Base-by-base conservation (phyloP, 768 basidiomycete species). In the Naganishia friedmannii region DNA sequence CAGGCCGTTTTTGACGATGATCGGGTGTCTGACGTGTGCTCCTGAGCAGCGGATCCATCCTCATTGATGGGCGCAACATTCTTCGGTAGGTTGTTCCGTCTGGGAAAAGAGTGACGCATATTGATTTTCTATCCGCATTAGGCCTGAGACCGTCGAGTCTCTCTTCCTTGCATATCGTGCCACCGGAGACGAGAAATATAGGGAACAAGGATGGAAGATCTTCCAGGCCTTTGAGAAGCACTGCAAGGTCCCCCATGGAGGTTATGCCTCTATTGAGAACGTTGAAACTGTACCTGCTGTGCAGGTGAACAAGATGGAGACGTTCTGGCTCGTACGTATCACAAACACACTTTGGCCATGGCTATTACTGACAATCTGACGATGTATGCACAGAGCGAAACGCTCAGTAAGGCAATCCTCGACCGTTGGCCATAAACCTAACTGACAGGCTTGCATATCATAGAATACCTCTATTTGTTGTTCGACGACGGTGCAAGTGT, bases 291-390 rank as follows among this genome's bases (percentile, higher is more conserved):
- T 88, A 12, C 88, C 89, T 0, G 86, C 84, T 1, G 66, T 68
- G 17, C 82, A 83, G 76, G 89, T 92, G 72, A 92, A 97, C 81
- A 89, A 90, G 79, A 95, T 96, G 93, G 93, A 97, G 82, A 93
- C 93, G 15, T 96, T 94, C 83, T 86, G 93, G 81, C 84, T 96
- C 88, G 80, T 53, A 17, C 34, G 51, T 48, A n/a, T n/a, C n/a
- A n/a, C n/a, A n/a, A n/a, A n/a, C n/a, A n/a, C n/a, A n/a, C n/a
- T n/a, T n/a, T n/a, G n/a, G 15, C 21, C 37, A n/a, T 51, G 28
- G 26, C 6, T 48, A 1, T 1, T 45, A 6, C 65, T 45, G 48
- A 34, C 26, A 12, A 21, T 37, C 26, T 65, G 48, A 21, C 23
- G 23, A 51, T 10, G 28, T 63, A 42, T 26, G 31, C 23, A 32